Conservation (phyloP, 352 stramenopile genomes). For the Globisporangium irregulare region DNA sequence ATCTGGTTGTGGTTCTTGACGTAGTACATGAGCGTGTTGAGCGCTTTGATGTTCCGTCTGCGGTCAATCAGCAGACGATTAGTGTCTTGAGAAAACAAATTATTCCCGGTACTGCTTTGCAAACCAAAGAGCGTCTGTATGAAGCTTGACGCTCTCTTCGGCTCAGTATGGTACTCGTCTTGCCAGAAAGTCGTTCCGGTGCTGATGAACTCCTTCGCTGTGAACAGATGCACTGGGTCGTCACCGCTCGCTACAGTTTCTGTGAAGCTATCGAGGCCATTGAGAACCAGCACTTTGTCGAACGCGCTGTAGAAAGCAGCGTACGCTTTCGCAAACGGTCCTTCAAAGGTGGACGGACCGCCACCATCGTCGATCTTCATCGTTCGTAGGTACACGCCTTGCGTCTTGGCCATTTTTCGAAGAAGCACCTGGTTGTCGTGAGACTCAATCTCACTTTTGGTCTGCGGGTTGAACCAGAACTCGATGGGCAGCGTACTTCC, state of each 20-base stretch:
- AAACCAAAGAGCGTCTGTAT: conserved; percentile 57
- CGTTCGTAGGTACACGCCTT: conserved; percentile 47
- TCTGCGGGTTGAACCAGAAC: conserved; percentile 48
- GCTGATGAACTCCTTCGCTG: conserved; percentile 32
- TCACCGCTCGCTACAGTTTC: conserved; percentile 5
- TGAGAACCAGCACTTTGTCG: conserved; percentile 59
- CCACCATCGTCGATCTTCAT: conserved; percentile 26
- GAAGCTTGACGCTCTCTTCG: conserved; percentile 42
- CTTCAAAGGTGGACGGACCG: conserved; percentile 33
- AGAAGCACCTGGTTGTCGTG: conserved; percentile 28
- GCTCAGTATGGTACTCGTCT: conserved; percentile 42
- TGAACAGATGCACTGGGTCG: conserved; percentile 59
- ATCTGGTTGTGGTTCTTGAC: conserved; percentile 29
- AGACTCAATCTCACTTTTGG: conserved; percentile 25
- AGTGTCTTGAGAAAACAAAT: conserved; percentile 73
- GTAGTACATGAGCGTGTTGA: conserved; percentile 65
- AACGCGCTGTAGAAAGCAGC: conserved; percentile 66
- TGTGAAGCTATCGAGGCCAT: conserved; percentile 52
- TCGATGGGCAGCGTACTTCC: conserved; percentile 51
- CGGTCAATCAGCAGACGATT: conserved; percentile 68
- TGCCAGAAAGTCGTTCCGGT: conserved; percentile 70
- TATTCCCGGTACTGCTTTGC: conserved; percentile 17
- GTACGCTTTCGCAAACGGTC: conserved; percentile 41
- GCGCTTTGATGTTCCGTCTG: conserved; percentile 26
- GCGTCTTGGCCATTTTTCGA: conserved; percentile 21